Conservation (phyloP, 306 rosid species). For the Vigna reflexopilosa region DNA sequence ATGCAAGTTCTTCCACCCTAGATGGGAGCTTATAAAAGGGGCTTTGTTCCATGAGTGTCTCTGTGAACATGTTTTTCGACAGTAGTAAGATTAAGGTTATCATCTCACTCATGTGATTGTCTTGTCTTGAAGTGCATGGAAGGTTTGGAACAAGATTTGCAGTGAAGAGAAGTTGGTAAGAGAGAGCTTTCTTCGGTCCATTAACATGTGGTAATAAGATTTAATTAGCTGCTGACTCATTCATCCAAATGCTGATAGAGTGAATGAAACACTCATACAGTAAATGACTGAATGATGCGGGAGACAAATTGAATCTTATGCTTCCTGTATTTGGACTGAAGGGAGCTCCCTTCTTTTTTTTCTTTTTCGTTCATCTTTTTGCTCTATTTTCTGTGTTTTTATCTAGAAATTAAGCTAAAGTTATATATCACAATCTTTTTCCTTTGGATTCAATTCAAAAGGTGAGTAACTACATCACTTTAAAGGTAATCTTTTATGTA, state of each 20-base stretch:
- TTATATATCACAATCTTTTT: background rate
- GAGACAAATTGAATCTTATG: conserved; percentile 85
- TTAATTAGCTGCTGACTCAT: conserved; percentile 98
- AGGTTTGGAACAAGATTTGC: too few relatives aligned
- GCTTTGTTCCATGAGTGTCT: conserved; percentile 29
- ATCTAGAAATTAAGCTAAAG: background rate
- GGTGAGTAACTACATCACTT: background rate
- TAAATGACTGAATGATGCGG: conserved; percentile 96
- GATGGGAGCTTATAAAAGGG: conserved; percentile 56
- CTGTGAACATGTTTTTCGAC: conserved; percentile 30
- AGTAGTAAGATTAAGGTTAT: background rate
- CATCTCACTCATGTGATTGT: background rate
- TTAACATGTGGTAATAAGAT: conserved; percentile 62
- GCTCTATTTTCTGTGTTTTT: too few relatives aligned
- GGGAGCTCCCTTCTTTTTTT: conserved; percentile 93
- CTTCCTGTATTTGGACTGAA: conserved; percentile 95
- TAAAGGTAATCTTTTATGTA: too few relatives aligned
- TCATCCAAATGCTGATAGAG: conserved; percentile 82
- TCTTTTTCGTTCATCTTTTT: too few relatives aligned
- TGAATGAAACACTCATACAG: conserved; percentile 46
- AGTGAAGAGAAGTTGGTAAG: conserved; percentile 35
- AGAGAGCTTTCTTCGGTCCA: conserved; percentile 99
- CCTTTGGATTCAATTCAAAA: too few relatives aligned
- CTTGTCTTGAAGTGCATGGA: too few relatives aligned
- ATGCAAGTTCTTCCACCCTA: background rate